Evolutionary conservation across 2,329 filamentous ascomycete genomes (phyloP).

Genomic region (Cyclaneusma minus): DNA sequence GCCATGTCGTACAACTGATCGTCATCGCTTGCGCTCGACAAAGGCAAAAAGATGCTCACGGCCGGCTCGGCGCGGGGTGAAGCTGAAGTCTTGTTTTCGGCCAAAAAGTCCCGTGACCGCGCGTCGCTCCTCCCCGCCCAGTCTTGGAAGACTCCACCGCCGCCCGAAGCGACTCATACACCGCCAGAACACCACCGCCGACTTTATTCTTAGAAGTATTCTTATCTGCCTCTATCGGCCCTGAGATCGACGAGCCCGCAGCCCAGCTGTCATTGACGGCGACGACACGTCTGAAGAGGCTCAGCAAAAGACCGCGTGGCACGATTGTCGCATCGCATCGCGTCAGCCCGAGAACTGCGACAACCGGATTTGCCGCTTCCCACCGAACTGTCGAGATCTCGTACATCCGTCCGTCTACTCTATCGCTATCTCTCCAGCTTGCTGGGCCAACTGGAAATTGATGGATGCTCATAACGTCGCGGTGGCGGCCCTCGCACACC

Average conservation of each 20-base stretch:
- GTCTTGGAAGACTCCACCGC: not conserved
- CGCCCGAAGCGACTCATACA: too few species aligned
- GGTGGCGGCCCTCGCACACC: conserved; percentile 13
- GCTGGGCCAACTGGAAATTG: conserved; percentile 1
- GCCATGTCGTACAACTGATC: too few species aligned
- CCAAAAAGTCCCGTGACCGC: conserved; percentile 2
- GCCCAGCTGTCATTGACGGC: conserved; percentile 2
- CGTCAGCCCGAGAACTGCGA: too few species aligned
- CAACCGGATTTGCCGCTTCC: too few species aligned
- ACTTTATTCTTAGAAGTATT: not conserved
- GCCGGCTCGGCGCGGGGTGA: too few species aligned
- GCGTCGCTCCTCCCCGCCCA: not conserved
- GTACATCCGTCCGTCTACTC: not conserved
- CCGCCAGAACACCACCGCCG: too few species aligned
- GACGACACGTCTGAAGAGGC: not conserved
- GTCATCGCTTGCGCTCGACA: too few species aligned
- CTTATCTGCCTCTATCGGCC: not conserved
- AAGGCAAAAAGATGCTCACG: too few species aligned
- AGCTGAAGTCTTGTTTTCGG: too few species aligned
- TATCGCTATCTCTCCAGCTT: not conserved
- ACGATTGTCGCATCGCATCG: too few species aligned
- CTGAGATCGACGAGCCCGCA: not conserved
- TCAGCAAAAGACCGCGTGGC: not conserved
- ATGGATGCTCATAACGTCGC: conserved; percentile 15
- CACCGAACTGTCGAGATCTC: conserved; percentile 1